Conservation (phyloP, 1,139 yeast genomes). For the Yamadazyma songkhlaensis region DNA sequence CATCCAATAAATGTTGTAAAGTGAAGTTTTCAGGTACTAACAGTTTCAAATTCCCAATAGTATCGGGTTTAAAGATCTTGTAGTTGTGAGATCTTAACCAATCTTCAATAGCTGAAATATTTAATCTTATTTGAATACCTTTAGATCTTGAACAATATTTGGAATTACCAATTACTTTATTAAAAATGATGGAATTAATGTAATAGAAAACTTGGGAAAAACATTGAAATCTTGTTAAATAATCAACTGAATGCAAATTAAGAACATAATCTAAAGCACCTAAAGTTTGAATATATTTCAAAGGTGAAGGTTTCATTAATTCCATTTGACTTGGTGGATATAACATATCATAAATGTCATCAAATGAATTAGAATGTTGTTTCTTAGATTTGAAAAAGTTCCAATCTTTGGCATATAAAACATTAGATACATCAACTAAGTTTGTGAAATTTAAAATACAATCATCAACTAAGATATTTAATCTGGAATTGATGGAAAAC, state of each 20-base stretch:
- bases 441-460: slow-evolving; percentile 64
- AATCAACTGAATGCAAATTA: slow-evolving; percentile 77
- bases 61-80: slow-evolving; percentile 47
- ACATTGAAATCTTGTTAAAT: slow-evolving; percentile 71
- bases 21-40: slow-evolving; percentile 17
- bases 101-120: slow-evolving; percentile 83
- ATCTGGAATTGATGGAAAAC: slow-evolving; percentile 60
- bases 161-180: slow-evolving; percentile 63
- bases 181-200: slow-evolving; percentile 71
- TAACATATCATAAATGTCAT: slow-evolving; percentile 64
- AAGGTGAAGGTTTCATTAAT: slow-evolving; percentile 77
- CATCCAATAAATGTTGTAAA: slow-evolving; percentile 24
- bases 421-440: slow-evolving; percentile 61
- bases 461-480: slow-evolving; percentile 55
- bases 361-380: slow-evolving; percentile 48
- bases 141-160: slow-evolving; percentile 73
- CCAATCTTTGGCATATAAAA: slow-evolving; percentile 72
- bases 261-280: slow-evolving; percentile 87
- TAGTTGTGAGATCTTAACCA: slow-evolving; percentile 85
- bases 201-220: slow-evolving; percentile 78
- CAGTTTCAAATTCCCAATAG: slow-evolving; percentile 26
- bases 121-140: slow-evolving; percentile 87
- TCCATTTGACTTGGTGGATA: slow-evolving; percentile 71
- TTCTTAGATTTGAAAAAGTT: slow-evolving; percentile 60
- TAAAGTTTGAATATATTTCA: slow-evolving; percentile 77